phyloP scores from a whole-genome alignment of 2,329 filamentous ascomycete species.

The Fusarium floridanum region DNA sequence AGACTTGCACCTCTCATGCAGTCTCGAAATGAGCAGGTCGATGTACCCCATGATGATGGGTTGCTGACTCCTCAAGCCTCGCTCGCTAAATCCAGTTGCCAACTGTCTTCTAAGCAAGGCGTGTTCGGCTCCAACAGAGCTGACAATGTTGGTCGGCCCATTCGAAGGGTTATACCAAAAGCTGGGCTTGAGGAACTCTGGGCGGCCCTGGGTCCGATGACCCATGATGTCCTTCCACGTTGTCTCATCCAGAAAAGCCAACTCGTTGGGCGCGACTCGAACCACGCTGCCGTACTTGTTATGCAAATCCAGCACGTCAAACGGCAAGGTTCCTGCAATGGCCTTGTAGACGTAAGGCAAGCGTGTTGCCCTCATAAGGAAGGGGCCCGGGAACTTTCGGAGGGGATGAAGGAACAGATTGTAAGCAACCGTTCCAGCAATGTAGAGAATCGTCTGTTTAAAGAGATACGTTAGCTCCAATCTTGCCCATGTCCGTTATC shows the following conservation, averaged over 20 bases:
- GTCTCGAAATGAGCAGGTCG: slow-evolving; percentile 1
- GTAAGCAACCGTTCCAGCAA: background rate
- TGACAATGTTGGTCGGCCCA: background rate
- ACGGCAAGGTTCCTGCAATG: background rate
- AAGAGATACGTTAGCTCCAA: no score
- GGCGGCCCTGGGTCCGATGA: background rate
- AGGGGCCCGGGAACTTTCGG: background rate
- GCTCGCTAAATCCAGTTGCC: slow-evolving; percentile 2
- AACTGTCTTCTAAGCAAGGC: background rate
- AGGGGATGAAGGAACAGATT: background rate
- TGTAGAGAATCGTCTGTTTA: background rate
- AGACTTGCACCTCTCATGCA: background rate
- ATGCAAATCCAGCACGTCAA: background rate
- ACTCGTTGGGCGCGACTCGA: background rate
- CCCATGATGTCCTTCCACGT: background rate
- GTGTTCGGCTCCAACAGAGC: background rate
- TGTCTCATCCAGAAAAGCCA: background rate
- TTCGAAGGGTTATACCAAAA: background rate
- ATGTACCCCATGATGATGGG: slow-evolving; percentile 7
- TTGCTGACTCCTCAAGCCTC: slow-evolving; percentile 5
- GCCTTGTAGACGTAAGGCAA: background rate
- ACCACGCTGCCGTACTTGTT: background rate
- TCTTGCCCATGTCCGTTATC: no score
- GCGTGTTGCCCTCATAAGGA: background rate
- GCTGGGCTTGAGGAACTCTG: background rate